These are phyloP conservation scores for Chaetomiaceae sp. DNA, from an alignment of 2,329 filamentous ascomycete genomes.

Conservation along the genomic window DNA sequence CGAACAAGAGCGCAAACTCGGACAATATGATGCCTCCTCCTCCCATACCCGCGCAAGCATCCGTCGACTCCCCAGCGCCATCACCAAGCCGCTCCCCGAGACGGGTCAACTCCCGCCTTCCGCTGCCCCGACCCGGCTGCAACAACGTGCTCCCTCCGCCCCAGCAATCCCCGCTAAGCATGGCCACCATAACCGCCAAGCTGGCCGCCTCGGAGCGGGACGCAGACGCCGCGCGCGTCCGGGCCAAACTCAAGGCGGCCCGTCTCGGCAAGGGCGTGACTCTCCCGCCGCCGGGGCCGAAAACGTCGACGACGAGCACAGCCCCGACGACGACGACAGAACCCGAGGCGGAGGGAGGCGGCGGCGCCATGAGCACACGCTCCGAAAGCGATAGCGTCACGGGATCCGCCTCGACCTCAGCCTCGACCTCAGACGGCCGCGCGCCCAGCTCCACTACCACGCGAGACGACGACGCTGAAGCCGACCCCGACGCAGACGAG, in stretches of 20 bases:
- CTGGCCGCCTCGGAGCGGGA: constrained; percentile 59
- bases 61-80: constrained; percentile 1
- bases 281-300: constrained; percentile 19
- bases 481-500: constrained; percentile 4
- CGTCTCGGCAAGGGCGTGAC: constrained; percentile 33
- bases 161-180: constrained; percentile 54
- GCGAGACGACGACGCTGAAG: not conserved
- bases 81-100: constrained; percentile 24
- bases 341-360: not conserved
- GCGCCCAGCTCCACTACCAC: constrained; percentile 3
- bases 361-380: constrained; percentile 3
- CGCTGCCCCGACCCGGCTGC: constrained; percentile 30
- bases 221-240: constrained; percentile 57
- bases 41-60: not conserved
- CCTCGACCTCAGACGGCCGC: constrained; percentile 3
- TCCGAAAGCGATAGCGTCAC: constrained; percentile 7
- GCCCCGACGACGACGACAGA: not conserved
- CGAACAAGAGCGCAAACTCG: constrained; percentile 5
- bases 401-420: not conserved
- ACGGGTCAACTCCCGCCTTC: constrained; percentile 31
- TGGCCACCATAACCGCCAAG: constrained; percentile 59
- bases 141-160: constrained; percentile 33
- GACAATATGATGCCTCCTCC: not conserved
- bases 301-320: not conserved
- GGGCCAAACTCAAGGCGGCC: constrained; percentile 57